phyloP scores from a whole-genome alignment of 306 rosid species.

The Castanea mollissima region DNA sequence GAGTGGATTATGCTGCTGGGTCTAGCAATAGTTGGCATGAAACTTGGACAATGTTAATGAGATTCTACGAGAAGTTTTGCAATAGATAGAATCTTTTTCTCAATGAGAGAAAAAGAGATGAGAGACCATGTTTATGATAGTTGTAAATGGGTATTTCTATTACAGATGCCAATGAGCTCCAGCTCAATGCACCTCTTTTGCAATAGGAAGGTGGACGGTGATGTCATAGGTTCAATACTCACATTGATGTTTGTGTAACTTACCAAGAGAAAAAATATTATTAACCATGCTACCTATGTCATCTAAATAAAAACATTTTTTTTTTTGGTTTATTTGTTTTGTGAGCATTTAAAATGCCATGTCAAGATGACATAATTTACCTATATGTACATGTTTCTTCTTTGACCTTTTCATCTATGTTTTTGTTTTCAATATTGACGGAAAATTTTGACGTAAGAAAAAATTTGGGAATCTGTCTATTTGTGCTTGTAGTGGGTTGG shows the following conservation, averaged over 20 bases:
- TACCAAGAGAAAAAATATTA: not conserved
- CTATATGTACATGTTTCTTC: not conserved
- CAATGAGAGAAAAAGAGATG: not conserved
- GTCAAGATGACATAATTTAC: not conserved
- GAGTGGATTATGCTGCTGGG: not conserved
- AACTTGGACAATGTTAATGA: not conserved
- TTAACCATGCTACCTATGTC: not conserved
- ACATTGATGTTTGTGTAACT: too few relatives aligned
- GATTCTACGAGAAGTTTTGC: not conserved
- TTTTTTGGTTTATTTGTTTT: not conserved
- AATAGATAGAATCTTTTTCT: not conserved
- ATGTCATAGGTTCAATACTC: too few relatives aligned
- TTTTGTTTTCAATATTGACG: not conserved
- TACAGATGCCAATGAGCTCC: too few relatives aligned
- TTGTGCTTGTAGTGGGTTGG: too few relatives aligned
- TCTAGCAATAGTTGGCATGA: not conserved
- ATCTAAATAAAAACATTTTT: not conserved
- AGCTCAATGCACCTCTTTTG: too few relatives aligned
- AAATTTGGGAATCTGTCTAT: too few relatives aligned
- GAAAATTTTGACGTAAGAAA: too few relatives aligned
- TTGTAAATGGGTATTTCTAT: too few relatives aligned
- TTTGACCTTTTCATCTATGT: slow-evolving; percentile 1
- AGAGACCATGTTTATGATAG: not conserved
- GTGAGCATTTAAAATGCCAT: not conserved
- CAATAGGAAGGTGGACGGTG: too few relatives aligned